Conservation (phyloP, 2,329 filamentous ascomycete genomes). For the Cucurbitaria berberidis region DNA sequence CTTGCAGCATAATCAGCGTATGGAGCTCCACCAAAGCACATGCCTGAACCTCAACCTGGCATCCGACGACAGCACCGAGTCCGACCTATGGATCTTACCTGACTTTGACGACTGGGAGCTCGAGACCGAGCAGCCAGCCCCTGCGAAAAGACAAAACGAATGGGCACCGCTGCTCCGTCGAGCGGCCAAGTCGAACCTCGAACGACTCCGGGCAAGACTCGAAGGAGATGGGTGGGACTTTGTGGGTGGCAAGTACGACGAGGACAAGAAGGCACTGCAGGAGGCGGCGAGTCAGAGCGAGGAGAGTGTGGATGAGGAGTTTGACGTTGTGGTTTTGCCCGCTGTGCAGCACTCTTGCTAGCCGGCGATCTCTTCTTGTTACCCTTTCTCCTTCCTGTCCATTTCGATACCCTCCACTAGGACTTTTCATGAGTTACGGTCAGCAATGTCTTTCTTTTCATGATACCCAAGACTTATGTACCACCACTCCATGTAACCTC, state of each 20-base stretch:
- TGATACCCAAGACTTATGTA: conserved; percentile 22
- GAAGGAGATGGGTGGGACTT: conserved; percentile 47
- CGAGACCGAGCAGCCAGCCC: conserved; percentile 14
- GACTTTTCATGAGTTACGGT: neutral
- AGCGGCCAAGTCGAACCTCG: conserved; percentile 39
- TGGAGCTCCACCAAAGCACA: conserved; percentile 30
- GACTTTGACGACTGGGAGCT: conserved; percentile 41
- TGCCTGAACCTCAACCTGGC: conserved; percentile 28
- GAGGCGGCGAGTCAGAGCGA: conserved; percentile 22
- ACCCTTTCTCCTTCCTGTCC: neutral
- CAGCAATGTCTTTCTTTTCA: neutral
- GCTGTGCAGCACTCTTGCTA: conserved; percentile 17
- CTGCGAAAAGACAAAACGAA: conserved; percentile 2
- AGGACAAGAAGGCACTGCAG: conserved; percentile 24
- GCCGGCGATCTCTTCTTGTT: neutral
- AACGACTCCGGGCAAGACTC: conserved; percentile 33
- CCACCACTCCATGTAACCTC: conserved; percentile 13
- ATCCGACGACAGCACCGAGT: conserved; percentile 19
- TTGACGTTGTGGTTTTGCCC: conserved; percentile 41
- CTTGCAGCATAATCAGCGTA: conserved; percentile 9
- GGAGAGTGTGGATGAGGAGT: conserved; percentile 43
- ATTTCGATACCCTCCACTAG: neutral
- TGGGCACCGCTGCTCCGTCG: conserved; percentile 30
- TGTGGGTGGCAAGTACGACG: conserved; percentile 35
- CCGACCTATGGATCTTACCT: conserved; percentile 41